Conservation (phyloP, 148 eudicot genomes). For the Vaccinium myrtillus region DNA sequence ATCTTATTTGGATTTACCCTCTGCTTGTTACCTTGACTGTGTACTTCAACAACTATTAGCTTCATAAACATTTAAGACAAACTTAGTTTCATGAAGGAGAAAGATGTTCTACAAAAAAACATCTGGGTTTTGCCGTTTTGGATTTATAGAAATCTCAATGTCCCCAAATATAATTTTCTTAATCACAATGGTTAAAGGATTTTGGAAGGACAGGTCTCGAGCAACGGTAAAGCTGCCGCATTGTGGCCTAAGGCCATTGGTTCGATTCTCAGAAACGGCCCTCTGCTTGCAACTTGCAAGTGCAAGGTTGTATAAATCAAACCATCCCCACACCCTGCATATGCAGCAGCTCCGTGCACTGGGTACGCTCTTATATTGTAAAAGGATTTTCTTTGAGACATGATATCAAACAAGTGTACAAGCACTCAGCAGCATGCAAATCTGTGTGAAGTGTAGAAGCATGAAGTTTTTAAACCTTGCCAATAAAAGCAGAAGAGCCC, state of each 20-base stretch:
- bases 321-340: too few species aligned
- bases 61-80: background rate
- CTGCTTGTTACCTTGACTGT: background rate
- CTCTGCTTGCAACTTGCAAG: too few species aligned
- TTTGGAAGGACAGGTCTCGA: background rate
- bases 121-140: background rate
- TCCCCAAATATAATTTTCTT: background rate
- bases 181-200: background rate
- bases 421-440: background rate
- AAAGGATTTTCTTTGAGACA: background rate
- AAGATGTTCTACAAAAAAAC: background rate
- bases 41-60: background rate
- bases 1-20: too few species aligned
- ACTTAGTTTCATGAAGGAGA: background rate
- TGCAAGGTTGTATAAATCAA: too few species aligned
- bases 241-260: too few species aligned
- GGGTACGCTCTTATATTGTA: background rate
- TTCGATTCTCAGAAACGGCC: too few species aligned
- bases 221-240: too few species aligned
- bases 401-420: background rate
- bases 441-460: background rate
- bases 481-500: constrained; percentile 84
- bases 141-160: background rate
- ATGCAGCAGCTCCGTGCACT: background rate
- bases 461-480: constrained; percentile 51